Percentiles rank a stretch among this genome's conserved stretches.
Evolutionary conservation across 768 basidiomycete species (phyloP).

Genomic region (Auricularia sp.): DNA sequence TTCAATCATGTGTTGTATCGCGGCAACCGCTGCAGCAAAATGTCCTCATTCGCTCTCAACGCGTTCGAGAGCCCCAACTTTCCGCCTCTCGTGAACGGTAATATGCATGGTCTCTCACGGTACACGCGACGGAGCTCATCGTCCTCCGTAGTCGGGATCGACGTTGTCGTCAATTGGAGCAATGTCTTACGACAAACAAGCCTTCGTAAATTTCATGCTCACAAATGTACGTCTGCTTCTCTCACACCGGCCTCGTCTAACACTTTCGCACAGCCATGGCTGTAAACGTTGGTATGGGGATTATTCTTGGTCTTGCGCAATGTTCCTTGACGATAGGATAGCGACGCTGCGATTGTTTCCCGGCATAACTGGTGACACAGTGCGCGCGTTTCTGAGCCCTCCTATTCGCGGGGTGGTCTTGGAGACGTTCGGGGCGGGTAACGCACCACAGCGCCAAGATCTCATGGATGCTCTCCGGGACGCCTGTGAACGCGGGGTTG

Average conservation of each 20-base stretch:
- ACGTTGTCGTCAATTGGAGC: slow-evolving; percentile 83
- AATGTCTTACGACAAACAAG: slow-evolving; percentile 77
- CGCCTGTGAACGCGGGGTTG: slow-evolving; percentile 72
- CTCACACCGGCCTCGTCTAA: background rate
- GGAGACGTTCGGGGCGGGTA: slow-evolving; percentile 88
- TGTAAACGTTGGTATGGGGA: slow-evolving; percentile 59
- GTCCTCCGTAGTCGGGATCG: slow-evolving; percentile 61
- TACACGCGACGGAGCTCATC: background rate
- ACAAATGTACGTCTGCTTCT: slow-evolving; percentile 44
- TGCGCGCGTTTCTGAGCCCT: slow-evolving; percentile 65
- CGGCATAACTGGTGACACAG: slow-evolving; percentile 65
- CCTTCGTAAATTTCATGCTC: slow-evolving; percentile 65
- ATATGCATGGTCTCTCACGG: too few species aligned
- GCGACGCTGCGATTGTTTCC: slow-evolving; percentile 80
- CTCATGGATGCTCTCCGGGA: slow-evolving; percentile 66
- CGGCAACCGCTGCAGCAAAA: slow-evolving; percentile 75
- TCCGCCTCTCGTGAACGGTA: slow-evolving; percentile 69
- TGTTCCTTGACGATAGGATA: slow-evolving; percentile 17
- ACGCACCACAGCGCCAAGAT: slow-evolving; percentile 76
- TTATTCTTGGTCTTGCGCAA: background rate
- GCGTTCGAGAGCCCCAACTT: slow-evolving; percentile 85
- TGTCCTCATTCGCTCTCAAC: slow-evolving; percentile 70
- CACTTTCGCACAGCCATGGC: slow-evolving; percentile 48
- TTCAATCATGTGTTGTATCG: slow-evolving; percentile 86
- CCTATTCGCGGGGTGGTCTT: slow-evolving; percentile 75